Base-by-base conservation (phyloP, 148 eudicot species). In the Cornus suecica region DNA sequence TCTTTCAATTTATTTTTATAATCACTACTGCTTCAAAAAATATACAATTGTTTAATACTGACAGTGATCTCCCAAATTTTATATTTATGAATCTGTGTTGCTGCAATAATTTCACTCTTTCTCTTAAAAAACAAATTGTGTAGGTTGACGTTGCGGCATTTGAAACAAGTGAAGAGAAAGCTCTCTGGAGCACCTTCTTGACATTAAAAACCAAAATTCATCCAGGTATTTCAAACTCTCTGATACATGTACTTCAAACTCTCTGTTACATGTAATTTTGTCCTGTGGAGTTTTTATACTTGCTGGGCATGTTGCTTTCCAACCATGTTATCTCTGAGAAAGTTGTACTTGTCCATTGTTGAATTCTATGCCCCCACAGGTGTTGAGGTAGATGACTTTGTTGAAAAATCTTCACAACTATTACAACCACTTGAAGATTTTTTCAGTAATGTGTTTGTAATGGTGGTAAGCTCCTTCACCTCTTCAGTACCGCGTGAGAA, bases 361-460 rank as follows among this genome's bases (percentile, higher is more conserved):
- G 3, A 63, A 3, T 4, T 34, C 24, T 67, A 68, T 24, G 30
- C 51, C 67, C 54, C 63, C 37, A 66, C 83, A 94, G 99, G 82
- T 74, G 80, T 91, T 78, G 99, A 95, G 83, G 86, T 95, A 13
- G 97, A 91, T 74, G 90, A 88, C 26, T 92, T 95, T 80, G 83
- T 93, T 24, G 85, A 88, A 81, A 83, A 83, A 30, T 95, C 99
- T 27, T 79, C 76, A 27, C 84, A 82, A 77, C 86, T 95, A 68
- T 70, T 88, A 23, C 87, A 91, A 69, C 99, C 99, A 70, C 90
- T 95, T 42, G 99, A 92, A 74, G 85, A 88, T 78, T 95, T 95
- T 83, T 95, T 95, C 60, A 88, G 88, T 70, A 78, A 87, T 34
- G 99, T 95, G n/a, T 95, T 95, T 58, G 99, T 95, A 26, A 95